Evolutionary conservation across 2,329 filamentous ascomycete species (phyloP).

Genomic region (Gaeumannomyces tritici): DNA sequence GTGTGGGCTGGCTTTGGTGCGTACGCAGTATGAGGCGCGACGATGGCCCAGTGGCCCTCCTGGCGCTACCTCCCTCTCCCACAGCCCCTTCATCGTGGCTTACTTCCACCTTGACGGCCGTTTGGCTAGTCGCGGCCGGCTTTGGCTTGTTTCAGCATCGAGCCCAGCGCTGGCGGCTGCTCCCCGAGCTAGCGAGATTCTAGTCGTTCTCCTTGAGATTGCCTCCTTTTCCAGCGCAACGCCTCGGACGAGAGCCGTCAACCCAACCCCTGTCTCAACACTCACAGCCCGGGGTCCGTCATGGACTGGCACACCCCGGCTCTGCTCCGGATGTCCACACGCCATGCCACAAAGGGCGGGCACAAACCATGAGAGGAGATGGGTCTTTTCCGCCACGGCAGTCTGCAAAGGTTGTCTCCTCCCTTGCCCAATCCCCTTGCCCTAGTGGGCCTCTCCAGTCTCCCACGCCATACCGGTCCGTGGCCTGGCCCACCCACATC

Average conservation of each 20-base stretch:
- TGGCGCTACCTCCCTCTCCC: not conserved
- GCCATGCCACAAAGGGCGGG: not conserved
- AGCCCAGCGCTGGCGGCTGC: not conserved
- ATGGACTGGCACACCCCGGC: not conserved
- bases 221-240: not conserved
- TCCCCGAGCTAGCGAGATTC: not conserved
- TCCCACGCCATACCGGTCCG: not conserved
- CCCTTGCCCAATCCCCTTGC: not conserved
- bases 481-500: not conserved
- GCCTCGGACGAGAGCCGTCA: not conserved
- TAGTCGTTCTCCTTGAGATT: not conserved
- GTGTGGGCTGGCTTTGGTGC: not conserved
- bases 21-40: not conserved
- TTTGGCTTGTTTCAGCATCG: not conserved
- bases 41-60: not conserved
- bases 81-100: not conserved
- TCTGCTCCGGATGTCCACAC: not conserved
- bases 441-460: not conserved
- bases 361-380: not conserved
- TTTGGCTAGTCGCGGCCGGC: not conserved
- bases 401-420: not conserved
- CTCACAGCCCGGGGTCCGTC: not conserved
- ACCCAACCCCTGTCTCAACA: not conserved
- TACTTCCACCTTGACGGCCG: not conserved
- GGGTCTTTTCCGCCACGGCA: not conserved